Base-by-base conservation (phyloP, 1,139 yeast species). In the Debaryomycetaceae sp. region DNA sequence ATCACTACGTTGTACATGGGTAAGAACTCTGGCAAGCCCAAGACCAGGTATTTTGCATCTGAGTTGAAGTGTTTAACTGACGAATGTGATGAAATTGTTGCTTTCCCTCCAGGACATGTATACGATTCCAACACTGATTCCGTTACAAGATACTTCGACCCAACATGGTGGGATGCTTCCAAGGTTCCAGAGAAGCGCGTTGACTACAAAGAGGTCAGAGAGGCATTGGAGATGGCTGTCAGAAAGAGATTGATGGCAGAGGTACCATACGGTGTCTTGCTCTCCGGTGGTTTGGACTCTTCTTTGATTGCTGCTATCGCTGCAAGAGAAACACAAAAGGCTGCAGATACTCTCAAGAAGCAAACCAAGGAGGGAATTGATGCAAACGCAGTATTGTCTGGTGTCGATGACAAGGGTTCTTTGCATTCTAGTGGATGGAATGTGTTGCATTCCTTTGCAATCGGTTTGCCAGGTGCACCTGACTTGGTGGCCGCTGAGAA, bases 241-340 rank as follows among this genome's bases (percentile, higher is more conserved):
- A 87, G 98, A 78, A 95, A 93, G 86, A 85, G 99, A 78, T 81
- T 93, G 62, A 93, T 93, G 99, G 95, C 98, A 45, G 99, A 93
- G 74, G 99, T 93, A 49, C 98, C 99, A 45, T 91, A 89, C 69
- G 99, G 99, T 73, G 99, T 93, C 39, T 76, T 93, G 58, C 77
- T 93, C 56, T 89, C 97, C 35, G 99, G 99, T 64, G 99, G 99
- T 53, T 80, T 93, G 59, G 99, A 93, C 68, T 90, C 98, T 42
- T 89, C 97, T 37, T 78, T 93, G 68, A 93, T 93, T 65, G 99
- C 99, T 35, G 69, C 99, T 39, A 93, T 93, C 62, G 99, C 98
- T 48, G 93, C 98, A 36, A 81, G 98, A 66, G 99, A 93, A 74
- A 89, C 98, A 49, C 80, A 79, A 52, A 83, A 80, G 67, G 97